Percentiles rank a stretch among this genome's conserved stretches.
Evolutionary conservation across 2,329 filamentous ascomycete genomes (phyloP).

Genomic region (Grosmannia huntii): DNA sequence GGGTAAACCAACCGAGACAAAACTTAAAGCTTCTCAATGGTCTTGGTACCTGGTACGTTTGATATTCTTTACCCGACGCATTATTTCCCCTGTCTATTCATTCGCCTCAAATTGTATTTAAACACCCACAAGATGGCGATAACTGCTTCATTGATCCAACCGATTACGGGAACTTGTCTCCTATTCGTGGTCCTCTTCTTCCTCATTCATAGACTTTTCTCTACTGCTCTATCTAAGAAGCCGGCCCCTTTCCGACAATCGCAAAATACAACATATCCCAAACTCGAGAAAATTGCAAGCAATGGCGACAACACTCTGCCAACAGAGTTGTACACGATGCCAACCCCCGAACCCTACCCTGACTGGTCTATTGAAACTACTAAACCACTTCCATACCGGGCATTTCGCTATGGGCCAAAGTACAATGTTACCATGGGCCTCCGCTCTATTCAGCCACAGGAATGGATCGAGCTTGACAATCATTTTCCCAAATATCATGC

Average conservation of each 20-base stretch:
- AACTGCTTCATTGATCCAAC: neutral
- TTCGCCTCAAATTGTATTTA: neutral
- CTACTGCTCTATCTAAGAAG: neutral
- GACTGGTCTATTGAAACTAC: conserved; percentile 57
- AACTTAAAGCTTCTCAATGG: neutral
- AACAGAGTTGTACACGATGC: conserved; percentile 37
- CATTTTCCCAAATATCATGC: conserved; percentile 61
- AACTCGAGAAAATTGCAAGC: neutral
- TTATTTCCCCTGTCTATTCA: neutral
- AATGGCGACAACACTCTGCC: conserved; percentile 16
- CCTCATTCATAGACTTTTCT: neutral
- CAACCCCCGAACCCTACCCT: conserved; percentile 47
- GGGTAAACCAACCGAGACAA: neutral
- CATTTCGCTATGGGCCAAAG: conserved; percentile 64
- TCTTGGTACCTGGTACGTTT: neutral
- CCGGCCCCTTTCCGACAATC: neutral
- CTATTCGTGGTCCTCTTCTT: neutral
- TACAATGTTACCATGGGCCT: conserved; percentile 70
- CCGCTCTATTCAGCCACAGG: conserved; percentile 53
- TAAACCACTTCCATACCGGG: conserved; percentile 63
- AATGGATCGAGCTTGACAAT: conserved; percentile 81
- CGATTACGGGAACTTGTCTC: neutral
- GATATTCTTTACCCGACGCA: neutral
- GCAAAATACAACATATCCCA: neutral
- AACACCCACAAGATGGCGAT: neutral